Conservation (phyloP, 2,329 filamentous ascomycete genomes). For the Colletotrichum sp. region DNA sequence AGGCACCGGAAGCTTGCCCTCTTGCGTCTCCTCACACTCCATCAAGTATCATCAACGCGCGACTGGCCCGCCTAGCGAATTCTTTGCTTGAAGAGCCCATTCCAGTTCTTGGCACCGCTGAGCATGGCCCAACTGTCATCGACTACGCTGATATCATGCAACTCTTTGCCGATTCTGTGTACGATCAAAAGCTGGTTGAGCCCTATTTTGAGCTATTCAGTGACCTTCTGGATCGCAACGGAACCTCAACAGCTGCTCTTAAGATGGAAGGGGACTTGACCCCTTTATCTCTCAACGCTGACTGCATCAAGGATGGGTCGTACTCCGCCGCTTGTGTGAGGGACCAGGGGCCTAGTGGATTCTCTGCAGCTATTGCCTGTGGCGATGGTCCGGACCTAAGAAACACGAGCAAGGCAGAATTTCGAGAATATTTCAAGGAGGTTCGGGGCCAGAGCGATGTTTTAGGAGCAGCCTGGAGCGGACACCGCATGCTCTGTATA, state of each 20-base stretch:
- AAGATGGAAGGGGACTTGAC: conserved; percentile 6
- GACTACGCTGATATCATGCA: conserved; percentile 31
- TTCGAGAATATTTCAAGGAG: conserved; percentile 15
- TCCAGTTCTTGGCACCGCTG: not conserved
- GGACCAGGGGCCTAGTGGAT: not conserved
- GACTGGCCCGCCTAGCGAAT: not conserved
- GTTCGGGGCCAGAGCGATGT: conserved; percentile 16
- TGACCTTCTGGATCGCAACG: conserved; percentile 6
- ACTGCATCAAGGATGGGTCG: not conserved
- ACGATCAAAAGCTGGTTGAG: conserved; percentile 12
- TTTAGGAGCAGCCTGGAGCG: conserved; percentile 20
- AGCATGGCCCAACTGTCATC: conserved; percentile 22
- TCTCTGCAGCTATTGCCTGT: conserved; percentile 14
- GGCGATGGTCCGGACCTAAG: conserved; percentile 4
- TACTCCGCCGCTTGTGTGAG: conserved; percentile 2
- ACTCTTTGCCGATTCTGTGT: conserved; percentile 5
- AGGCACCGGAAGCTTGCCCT: not conserved
- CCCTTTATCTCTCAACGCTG: not conserved
- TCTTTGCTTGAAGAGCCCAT: not conserved
- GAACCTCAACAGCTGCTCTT: not conserved
- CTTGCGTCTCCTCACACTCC: not conserved
- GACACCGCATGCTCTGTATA: conserved; percentile 26
- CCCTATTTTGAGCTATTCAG: conserved; percentile 8
- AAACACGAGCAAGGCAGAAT: conserved; percentile 13
- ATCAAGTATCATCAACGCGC: not conserved